Conservation (phyloP, 805 yeast species). For the Scheffersomyces amazonensis region DNA sequence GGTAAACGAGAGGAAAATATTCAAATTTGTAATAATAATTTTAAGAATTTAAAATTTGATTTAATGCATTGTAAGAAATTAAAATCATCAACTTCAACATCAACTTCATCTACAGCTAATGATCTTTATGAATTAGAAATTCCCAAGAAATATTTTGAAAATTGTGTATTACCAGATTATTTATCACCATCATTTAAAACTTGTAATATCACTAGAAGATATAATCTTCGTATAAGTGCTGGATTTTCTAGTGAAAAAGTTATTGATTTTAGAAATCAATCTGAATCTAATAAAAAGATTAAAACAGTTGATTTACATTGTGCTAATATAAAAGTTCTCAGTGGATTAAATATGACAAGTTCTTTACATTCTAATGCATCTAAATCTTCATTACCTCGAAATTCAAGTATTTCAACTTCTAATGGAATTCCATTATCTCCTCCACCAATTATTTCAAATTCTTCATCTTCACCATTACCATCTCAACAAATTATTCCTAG, state of each 20-base stretch:
- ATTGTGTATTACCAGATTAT: slow-evolving; percentile 44
- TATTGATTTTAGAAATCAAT: slow-evolving; percentile 14
- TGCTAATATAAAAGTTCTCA: slow-evolving; percentile 29
- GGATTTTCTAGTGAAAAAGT: slow-evolving; percentile 25
- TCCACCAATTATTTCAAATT: not conserved
- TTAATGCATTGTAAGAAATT: slow-evolving; percentile 29
- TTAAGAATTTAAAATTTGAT: slow-evolving; percentile 36
- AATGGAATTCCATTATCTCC: not conserved
- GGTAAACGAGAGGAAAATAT: slow-evolving; percentile 21
- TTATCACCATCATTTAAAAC: slow-evolving; percentile 54
- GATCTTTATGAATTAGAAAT: slow-evolving; percentile 41
- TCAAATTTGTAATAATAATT: slow-evolving; percentile 29
- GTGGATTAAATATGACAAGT: slow-evolving; percentile 28
- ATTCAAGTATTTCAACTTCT: slow-evolving; percentile 2
- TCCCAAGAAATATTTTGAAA: slow-evolving; percentile 35
- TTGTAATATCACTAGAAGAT: slow-evolving; percentile 49
- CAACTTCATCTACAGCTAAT: slow-evolving; percentile 6
- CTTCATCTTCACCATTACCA: not conserved
- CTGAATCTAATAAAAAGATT: slow-evolving; percentile 17
- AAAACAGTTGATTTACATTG: slow-evolving; percentile 28
- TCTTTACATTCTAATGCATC: slow-evolving; percentile 23
- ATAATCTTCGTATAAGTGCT: slow-evolving; percentile 15
- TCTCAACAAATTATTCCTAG: not conserved
- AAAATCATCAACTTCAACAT: slow-evolving; percentile 19
- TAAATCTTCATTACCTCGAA: slow-evolving; percentile 13